Evolutionary conservation across 805 yeast species (phyloP), one percentile per base, ranked within the genome.

Genomic region (Saccharomycopsis amapae): DNA sequence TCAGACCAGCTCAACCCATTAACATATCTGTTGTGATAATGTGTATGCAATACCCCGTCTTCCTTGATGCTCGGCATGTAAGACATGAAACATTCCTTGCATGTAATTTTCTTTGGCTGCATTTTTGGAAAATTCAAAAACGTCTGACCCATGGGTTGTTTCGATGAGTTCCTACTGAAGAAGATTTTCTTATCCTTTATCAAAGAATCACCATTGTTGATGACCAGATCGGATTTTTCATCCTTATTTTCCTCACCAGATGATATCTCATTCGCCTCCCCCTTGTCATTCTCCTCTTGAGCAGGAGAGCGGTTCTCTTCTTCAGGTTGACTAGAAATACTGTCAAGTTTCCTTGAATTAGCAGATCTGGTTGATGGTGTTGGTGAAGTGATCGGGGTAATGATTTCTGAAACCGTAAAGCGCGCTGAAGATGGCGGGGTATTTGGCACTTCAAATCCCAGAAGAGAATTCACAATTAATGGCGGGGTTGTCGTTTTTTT

Each of bases 11-110:
- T 60, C 3, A 73, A 59, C 0, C 86, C 85, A 42, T 66, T 64
- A 13, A 72, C 44, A 38, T 72, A 73, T 22, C 63, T 54, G 19
- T 60, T 59, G 56, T 82, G 90, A 56, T 72, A 78, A 47, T 63
- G 69, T 1, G 62, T 55, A 53, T 82, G 90, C 4, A 68, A 39
- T 20, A 63, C 61, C n/a, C 56, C 56, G 45, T 78, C 84, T 9
- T 62, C 51, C 5, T 60, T 57, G 5, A 72, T 49, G 46, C 69
- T 65, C 7, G 63, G 61, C 30, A 65, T 53, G 53, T 70, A 79
- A 3, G 78, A 62, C 81, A 79, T 76, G 3, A 72, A 72, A 59
- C 85, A 79, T 22, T 61, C 61, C 3, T 59, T 49, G 52, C 85
- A 78, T 0, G 73, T 67, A 3, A 23, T 12, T 25, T 42, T 36